Evolutionary conservation across 768 basidiomycete genomes (phyloP), one percentile per base, ranked within the genome.

Genomic region (Kwoniella sp.): DNA sequence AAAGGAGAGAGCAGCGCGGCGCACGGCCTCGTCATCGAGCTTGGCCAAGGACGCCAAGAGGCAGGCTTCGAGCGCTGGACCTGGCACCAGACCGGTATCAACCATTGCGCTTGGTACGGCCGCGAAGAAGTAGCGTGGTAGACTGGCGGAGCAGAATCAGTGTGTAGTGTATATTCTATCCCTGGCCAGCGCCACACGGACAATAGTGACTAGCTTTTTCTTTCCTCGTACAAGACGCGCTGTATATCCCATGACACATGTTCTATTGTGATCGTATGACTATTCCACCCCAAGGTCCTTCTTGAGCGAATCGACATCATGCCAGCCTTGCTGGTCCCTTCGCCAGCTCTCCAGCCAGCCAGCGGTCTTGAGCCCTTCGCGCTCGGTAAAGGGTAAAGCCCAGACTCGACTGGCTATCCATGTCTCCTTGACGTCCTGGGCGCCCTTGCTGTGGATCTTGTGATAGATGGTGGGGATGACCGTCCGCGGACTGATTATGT

Each of bases 351-450:
- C 17, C 43, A 50, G 23, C 56, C 56, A 57, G 5, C 50, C 56
- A 14, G 32, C 33, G 3, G 34, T 41, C 7, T 36, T 19, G 41
- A 56, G 25, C 2, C 53, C 46, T 22, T 37, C 27, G 8, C 26
- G 17, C 23, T 47, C 45, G 5, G 22, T 26, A 1, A 60, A 46
- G 22, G 83, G 82, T 26, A 83, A 59, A 0, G 78, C 84, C 67
- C 84, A 84, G 11, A 86, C 80, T 5, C 77, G 83, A 8, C 83
- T 82, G 19, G 81, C 80, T 22, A 85, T 67, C 84, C 83, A 85
- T 15, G 77, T 69, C 53, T 80, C 79, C 2, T n/a, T 23, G n/a
- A 40, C 26, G 0, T 29, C 33, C 7, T 25, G 19, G 17, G 9
- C 17, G 7, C 10, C 17, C 8, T 43, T 20, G 37, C 10, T 22